Conservation (phyloP, 2,329 filamentous ascomycete genomes). For the Claviceps sorghi region DNA sequence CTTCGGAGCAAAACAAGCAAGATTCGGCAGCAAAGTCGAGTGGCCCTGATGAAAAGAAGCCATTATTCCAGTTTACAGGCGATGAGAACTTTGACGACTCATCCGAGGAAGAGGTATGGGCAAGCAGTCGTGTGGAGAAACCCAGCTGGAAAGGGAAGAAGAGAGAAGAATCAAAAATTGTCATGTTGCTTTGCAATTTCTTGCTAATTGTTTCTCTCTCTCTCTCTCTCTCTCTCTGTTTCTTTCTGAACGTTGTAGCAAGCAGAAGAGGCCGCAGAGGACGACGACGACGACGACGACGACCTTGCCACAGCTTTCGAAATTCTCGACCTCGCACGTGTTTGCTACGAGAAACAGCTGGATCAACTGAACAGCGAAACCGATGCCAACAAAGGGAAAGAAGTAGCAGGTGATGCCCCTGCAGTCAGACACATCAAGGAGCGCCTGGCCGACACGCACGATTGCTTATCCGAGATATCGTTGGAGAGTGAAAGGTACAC, state of each 20-base stretch:
- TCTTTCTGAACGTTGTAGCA: conserved; percentile 13
- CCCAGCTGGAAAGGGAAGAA: not conserved
- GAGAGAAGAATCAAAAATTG: not conserved
- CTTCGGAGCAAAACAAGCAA: conserved; percentile 17
- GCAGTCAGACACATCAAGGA: conserved; percentile 54
- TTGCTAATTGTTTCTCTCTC: not conserved
- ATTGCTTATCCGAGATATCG: conserved; percentile 90
- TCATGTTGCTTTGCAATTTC: too few species aligned
- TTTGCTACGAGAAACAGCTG: conserved; percentile 45
- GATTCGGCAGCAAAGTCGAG: conserved; percentile 22
- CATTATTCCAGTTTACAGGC: conserved; percentile 81
- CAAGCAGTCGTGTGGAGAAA: not conserved
- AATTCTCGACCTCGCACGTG: conserved; percentile 65
- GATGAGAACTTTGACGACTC: conserved; percentile 87
- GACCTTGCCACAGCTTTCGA: conserved; percentile 70
- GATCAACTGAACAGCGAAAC: conserved; percentile 21
- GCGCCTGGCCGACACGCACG: conserved; percentile 81
- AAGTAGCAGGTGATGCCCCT: conserved; percentile 25
- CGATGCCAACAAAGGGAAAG: conserved; percentile 28
- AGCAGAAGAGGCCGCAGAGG: conserved; percentile 23
- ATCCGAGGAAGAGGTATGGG: conserved; percentile 53
- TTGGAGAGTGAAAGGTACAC: conserved; percentile 74
- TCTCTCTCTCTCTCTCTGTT: too few species aligned
- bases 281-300: conserved; percentile 43
- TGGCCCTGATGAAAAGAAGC: conserved; percentile 40